phyloP scores from a whole-genome alignment of 139 green algal genomes.

The Gonium pectorale region DNA sequence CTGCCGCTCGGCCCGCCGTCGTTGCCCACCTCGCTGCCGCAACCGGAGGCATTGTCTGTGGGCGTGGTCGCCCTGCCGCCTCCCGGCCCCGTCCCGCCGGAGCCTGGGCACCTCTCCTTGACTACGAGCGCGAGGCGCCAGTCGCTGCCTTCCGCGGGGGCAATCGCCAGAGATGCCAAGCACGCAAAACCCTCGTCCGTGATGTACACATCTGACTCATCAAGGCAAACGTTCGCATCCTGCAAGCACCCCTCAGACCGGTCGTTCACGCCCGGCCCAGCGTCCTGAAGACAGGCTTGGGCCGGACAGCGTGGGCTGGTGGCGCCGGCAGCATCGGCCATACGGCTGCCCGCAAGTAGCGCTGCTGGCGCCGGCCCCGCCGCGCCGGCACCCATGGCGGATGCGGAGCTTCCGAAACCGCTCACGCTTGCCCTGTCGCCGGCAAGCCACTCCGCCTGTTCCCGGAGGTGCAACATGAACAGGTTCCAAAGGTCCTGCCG shows the following conservation, averaged over 20 bases:
- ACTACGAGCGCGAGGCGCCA: slow-evolving; percentile 20
- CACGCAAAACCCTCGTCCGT: not conserved
- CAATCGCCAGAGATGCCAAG: not conserved
- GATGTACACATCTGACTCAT: slow-evolving; percentile 31
- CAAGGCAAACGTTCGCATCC: too few relatives aligned
- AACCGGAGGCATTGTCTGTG: not conserved
- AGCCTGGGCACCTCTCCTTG: not conserved
- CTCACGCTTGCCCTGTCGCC: not conserved
- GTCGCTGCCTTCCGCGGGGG: not conserved
- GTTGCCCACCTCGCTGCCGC: not conserved
- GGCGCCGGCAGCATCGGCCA: too few relatives aligned
- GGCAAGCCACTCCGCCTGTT: too few relatives aligned
- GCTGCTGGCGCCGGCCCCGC: too few relatives aligned
- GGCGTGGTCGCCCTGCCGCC: not conserved
- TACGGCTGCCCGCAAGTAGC: too few relatives aligned
- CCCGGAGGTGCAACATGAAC: not conserved
- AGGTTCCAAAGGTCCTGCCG: slow-evolving; percentile 8
- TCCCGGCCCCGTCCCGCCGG: not conserved
- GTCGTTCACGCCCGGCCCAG: too few relatives aligned
- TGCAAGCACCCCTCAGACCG: too few relatives aligned
- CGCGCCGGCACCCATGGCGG: too few relatives aligned
- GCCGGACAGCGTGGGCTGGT: too few relatives aligned
- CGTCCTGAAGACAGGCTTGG: too few relatives aligned
- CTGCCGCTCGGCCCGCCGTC: not conserved
- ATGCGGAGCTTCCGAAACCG: not conserved